Conservation (phyloP, 768 basidiomycete species). For the Mycena venus region DNA sequence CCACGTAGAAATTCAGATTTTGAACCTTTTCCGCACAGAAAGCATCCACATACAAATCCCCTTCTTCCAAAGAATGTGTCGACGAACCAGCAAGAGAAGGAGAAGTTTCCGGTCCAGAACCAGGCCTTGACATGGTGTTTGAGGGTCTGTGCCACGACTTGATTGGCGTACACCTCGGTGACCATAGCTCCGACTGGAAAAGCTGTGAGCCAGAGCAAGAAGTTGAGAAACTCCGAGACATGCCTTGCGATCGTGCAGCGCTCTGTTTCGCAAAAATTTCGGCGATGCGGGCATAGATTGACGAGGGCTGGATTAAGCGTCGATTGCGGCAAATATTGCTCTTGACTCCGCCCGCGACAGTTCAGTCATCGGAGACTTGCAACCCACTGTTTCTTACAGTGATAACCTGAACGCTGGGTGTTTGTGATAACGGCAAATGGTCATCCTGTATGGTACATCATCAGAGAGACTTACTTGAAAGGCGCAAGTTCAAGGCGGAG, state of each 20-base stretch:
- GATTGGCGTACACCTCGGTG: conserved; percentile 26
- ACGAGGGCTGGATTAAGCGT: conserved; percentile 25
- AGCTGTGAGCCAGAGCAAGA: neutral
- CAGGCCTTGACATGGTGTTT: conserved; percentile 25
- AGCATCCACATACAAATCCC: conserved; percentile 27
- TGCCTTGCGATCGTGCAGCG: conserved; percentile 30
- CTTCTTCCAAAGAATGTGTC: conserved; percentile 30
- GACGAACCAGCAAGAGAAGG: conserved; percentile 34
- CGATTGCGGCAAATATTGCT: conserved; percentile 25
- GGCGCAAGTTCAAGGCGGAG: conserved; percentile 50
- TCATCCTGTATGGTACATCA: neutral
- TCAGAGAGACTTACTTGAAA: conserved; percentile 39
- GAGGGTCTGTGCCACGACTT: conserved; percentile 36
- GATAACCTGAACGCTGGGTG: conserved; percentile 10
- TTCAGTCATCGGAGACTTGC: neutral
- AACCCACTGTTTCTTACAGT: neutral
- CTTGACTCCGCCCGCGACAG: conserved; percentile 35
- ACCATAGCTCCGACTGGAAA: conserved; percentile 32
- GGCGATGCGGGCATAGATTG: conserved; percentile 38
- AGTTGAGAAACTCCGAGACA: neutral
- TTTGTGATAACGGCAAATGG: neutral
- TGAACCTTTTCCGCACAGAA: neutral
- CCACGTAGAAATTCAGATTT: neutral
- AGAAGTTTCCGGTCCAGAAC: conserved; percentile 35
- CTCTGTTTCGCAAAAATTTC: conserved; percentile 26